Conservation (phyloP, 208 protist genomes). For the Wallacemonas collosoma region DNA sequence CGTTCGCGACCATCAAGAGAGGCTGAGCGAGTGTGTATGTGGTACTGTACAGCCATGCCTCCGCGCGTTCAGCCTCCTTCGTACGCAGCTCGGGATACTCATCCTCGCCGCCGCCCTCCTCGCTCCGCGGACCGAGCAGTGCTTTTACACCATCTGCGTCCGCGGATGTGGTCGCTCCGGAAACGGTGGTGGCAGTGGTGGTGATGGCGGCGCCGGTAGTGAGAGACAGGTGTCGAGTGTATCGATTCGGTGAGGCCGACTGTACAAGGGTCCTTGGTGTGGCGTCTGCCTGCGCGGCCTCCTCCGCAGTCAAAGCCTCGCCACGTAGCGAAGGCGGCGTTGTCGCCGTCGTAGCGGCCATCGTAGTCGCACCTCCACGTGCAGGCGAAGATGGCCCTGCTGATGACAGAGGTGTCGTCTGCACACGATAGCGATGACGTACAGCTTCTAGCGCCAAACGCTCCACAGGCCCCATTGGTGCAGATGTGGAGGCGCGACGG, state of each 20-base stretch:
- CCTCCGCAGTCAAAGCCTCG: constrained; percentile 16
- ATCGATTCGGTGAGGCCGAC: neutral
- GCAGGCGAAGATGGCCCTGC: neutral
- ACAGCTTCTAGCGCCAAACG: neutral
- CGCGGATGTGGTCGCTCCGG: too few species aligned
- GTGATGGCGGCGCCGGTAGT: neutral
- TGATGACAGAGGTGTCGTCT: neutral
- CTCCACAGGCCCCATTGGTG: constrained; percentile 2
- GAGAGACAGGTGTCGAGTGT: neutral
- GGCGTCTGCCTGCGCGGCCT: constrained; percentile 23
- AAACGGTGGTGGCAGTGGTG: neutral
- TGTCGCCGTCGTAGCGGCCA: neutral
- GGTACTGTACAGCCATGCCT: constrained; percentile 31
- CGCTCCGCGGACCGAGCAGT: neutral
- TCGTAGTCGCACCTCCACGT: neutral
- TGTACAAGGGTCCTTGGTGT: constrained; percentile 2
- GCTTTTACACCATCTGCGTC: too few species aligned
- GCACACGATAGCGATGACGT: neutral
- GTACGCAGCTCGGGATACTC: neutral
- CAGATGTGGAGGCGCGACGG: neutral
- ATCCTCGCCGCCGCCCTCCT: neutral
- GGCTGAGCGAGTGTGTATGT: constrained; percentile 28
- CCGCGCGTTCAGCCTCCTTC: constrained; percentile 10
- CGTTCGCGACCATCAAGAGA: constrained; percentile 17
- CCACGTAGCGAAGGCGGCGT: too few species aligned